phyloP scores from a whole-genome alignment of 805 yeast genomes.

The Monosporozyma unispora region DNA sequence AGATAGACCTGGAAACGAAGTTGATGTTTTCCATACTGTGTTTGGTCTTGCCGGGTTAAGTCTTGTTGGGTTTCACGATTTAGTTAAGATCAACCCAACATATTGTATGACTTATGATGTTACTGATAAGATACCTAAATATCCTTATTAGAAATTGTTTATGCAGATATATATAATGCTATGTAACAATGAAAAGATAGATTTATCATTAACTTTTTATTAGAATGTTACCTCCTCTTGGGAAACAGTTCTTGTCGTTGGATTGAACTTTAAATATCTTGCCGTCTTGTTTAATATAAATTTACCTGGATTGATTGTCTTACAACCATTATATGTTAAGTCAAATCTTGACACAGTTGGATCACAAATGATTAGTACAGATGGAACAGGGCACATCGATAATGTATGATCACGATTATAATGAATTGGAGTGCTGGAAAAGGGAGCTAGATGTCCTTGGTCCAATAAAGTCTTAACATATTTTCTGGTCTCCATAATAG shows the following conservation, averaged over 20 bases:
- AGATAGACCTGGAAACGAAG: conserved; percentile 84
- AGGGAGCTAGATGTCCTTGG: conserved; percentile 85
- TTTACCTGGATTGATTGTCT: conserved; percentile 62
- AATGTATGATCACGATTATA: conserved; percentile 65
- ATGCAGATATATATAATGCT: conserved; percentile 1
- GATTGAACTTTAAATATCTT: conserved; percentile 66
- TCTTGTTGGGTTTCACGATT: conserved; percentile 51
- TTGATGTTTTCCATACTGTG: conserved; percentile 86
- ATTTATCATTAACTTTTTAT: conserved; percentile 1
- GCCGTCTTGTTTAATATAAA: conserved; percentile 42
- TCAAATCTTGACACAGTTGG: conserved; percentile 62
- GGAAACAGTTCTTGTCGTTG: conserved; percentile 45
- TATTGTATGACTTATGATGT: conserved; percentile 65
- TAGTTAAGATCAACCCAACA: conserved; percentile 69
- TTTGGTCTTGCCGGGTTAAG: conserved; percentile 88
- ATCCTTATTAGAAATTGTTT: conserved; percentile 24
- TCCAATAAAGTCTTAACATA: conserved; percentile 73
- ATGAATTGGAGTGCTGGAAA: conserved; percentile 49
- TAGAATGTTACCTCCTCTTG: conserved; percentile 40
- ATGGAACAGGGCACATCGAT: conserved; percentile 72
- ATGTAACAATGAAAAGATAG: neutral
- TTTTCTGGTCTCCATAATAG: conserved; percentile 42
- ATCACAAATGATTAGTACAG: conserved; percentile 55
- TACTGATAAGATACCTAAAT: conserved; percentile 30
- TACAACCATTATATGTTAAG: conserved; percentile 74